A percentile compares a stretch with the other conserved stretches of the same genome.
Conservation (phyloP, 2,329 filamentous ascomycete species). For the Exserohilum rostratum region DNA sequence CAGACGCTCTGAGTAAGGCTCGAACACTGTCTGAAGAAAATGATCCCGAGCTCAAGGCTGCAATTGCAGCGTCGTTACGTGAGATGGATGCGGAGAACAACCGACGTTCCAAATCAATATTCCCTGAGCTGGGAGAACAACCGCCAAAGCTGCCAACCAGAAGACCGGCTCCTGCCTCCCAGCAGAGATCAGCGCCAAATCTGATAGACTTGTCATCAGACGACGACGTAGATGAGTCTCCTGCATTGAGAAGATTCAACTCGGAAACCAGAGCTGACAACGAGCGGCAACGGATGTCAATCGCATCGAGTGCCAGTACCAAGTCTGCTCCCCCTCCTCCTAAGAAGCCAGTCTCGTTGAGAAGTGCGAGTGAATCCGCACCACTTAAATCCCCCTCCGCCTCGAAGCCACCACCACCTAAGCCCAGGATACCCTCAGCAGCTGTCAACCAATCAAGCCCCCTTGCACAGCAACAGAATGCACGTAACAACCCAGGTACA, state of each 20-base stretch:
- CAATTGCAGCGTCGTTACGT: conserved; percentile 55
- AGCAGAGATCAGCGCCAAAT: conserved; percentile 43
- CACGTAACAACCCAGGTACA: conserved; percentile 31
- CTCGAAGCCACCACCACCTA: conserved; percentile 43
- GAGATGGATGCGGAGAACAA: conserved; percentile 52
- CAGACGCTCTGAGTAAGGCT: conserved; percentile 15
- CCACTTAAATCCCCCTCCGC: conserved; percentile 26
- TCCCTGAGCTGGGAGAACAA: conserved; percentile 45
- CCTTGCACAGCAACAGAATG: conserved; percentile 32
- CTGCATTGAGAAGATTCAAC: conserved; percentile 30
- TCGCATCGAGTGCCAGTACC: conserved; percentile 23
- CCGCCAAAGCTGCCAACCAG: conserved; percentile 48
- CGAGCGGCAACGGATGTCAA: conserved; percentile 19
- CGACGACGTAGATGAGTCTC: conserved; percentile 34
- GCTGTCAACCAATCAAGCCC: conserved; percentile 35
- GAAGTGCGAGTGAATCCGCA: conserved; percentile 43
- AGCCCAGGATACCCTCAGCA: conserved; percentile 38
- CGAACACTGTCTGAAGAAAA: conserved; percentile 49
- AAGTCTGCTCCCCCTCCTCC: conserved; percentile 43
- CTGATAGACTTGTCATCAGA: conserved; percentile 58
- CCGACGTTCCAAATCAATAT: conserved; percentile 42
- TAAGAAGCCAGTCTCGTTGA: conserved; percentile 46
- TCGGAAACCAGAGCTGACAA: conserved; percentile 34
- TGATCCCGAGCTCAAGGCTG: conserved; percentile 55
- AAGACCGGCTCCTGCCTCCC: conserved; percentile 18